Evolutionary conservation across 306 rosid species (phyloP).

Genomic region (barrel medic (Medicago truncatula)): DNA sequence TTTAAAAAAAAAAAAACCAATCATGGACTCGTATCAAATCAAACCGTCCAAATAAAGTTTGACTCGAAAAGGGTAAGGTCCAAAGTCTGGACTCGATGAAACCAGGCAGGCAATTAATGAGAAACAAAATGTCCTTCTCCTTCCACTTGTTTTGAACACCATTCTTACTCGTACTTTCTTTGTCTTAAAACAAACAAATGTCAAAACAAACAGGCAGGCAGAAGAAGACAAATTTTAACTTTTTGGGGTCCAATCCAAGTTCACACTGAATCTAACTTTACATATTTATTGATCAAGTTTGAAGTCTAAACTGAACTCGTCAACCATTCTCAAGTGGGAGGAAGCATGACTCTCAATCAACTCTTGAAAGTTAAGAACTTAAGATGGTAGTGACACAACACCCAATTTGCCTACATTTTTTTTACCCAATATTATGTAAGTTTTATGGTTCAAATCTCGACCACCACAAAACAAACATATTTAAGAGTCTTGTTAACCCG

Average conservation of each 20-base stretch:
- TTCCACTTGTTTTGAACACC: not conserved
- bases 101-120: not conserved
- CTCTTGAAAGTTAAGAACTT: no score
- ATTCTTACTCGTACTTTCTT: not conserved
- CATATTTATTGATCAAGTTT: not conserved
- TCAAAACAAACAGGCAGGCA: not conserved
- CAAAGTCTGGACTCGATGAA: not conserved
- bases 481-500: no score
- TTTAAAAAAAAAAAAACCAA: no score
- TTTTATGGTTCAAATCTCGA: no score
- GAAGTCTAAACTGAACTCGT: no score
- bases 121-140: not conserved
- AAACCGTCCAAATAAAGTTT: not conserved
- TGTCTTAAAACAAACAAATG: not conserved
- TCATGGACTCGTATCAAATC: no score
- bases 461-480: no score
- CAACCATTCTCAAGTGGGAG: no score
- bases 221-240: constrained; percentile 20
- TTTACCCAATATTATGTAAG: no score
- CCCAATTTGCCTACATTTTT: no score
- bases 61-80: not conserved
- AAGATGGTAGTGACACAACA: no score
- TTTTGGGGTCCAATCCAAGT: not conserved
- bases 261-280: not conserved
- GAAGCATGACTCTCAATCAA: no score